Evolutionary conservation across 495 filamentous ascomycete genomes (phyloP).

Genomic region (Penicillium canariense): DNA sequence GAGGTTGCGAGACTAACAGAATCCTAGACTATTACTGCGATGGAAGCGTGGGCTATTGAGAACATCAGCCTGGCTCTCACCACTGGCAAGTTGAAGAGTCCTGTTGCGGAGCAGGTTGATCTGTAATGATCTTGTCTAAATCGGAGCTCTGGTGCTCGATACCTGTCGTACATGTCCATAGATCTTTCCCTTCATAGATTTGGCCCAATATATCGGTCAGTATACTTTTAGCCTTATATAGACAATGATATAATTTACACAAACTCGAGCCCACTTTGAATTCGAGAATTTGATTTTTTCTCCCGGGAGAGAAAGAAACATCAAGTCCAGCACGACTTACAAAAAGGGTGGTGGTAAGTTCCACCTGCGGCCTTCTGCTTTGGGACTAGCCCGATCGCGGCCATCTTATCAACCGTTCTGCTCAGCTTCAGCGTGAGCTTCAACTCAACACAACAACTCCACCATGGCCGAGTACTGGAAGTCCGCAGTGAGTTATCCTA

Average conservation of each 20-base stretch:
- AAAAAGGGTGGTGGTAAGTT: neutral
- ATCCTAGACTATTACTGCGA: slow-evolving; percentile 54
- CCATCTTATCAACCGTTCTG: slow-evolving; percentile 13
- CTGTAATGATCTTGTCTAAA: slow-evolving; percentile 23
- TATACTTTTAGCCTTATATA: neutral
- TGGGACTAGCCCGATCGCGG: slow-evolving; percentile 19
- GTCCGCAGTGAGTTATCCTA: slow-evolving; percentile 62
- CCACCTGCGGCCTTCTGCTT: slow-evolving; percentile 6
- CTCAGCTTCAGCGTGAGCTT: neutral
- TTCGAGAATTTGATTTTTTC: too few species aligned
- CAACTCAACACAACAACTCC: neutral
- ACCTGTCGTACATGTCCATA: too few species aligned
- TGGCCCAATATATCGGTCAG: neutral
- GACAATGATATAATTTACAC: too few species aligned
- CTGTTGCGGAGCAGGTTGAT: slow-evolving; percentile 58
- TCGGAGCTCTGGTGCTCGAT: neutral
- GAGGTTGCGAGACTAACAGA: slow-evolving; percentile 7
- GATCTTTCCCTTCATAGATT: neutral
- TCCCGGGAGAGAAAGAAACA: too few species aligned
- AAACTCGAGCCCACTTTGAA: too few species aligned
- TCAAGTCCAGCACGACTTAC: too few species aligned
- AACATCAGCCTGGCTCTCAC: slow-evolving; percentile 58
- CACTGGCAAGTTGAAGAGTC: slow-evolving; percentile 53
- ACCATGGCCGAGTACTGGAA: slow-evolving; percentile 98
- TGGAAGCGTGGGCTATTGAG: slow-evolving; percentile 64